phyloP scores from a whole-genome alignment of 352 stramenopile genomes.

The Globisporangium spinosum region DNA sequence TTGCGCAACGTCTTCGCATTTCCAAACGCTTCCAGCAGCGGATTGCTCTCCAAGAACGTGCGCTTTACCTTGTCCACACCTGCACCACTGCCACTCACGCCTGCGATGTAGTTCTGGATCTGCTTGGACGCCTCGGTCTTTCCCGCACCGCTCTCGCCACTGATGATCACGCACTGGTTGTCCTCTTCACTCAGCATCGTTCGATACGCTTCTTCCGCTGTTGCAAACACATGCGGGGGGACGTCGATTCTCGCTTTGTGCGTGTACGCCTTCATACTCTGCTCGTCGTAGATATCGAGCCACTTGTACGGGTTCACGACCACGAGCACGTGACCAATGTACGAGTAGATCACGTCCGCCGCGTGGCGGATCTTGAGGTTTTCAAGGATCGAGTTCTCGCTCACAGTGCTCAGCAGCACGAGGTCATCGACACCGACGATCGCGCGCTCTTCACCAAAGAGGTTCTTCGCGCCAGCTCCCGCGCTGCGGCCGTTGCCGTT shows the following conservation, averaged over 20 bases:
- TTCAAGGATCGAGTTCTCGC: conserved; percentile 78
- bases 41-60: conserved; percentile 93
- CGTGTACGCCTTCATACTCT: conserved; percentile 75
- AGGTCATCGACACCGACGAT: conserved; percentile 81
- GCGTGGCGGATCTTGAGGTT: conserved; percentile 88
- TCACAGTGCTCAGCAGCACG: conserved; percentile 68
- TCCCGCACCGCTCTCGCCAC: conserved; percentile 76
- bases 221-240: conserved; percentile 82
- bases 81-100: conserved; percentile 67
- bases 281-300: conserved; percentile 86
- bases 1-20: conserved; percentile 95
- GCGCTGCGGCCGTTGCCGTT: neutral
- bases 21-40: conserved; percentile 94
- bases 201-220: conserved; percentile 82
- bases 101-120: conserved; percentile 89
- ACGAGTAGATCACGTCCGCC: conserved; percentile 85
- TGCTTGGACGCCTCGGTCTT: conserved; percentile 89
- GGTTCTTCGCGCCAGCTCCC: conserved; percentile 1
- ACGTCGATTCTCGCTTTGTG: conserved; percentile 88
- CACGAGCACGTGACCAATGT: conserved; percentile 87
- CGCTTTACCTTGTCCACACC: conserved; percentile 88
- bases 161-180: conserved; percentile 90
- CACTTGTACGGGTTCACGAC: conserved; percentile 90
- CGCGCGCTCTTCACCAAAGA: conserved; percentile 62
- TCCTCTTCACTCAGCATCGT: conserved; percentile 88